phyloP scores from a whole-genome alignment of 345 rosid genomes.

The Pugionium cornutum region DNA sequence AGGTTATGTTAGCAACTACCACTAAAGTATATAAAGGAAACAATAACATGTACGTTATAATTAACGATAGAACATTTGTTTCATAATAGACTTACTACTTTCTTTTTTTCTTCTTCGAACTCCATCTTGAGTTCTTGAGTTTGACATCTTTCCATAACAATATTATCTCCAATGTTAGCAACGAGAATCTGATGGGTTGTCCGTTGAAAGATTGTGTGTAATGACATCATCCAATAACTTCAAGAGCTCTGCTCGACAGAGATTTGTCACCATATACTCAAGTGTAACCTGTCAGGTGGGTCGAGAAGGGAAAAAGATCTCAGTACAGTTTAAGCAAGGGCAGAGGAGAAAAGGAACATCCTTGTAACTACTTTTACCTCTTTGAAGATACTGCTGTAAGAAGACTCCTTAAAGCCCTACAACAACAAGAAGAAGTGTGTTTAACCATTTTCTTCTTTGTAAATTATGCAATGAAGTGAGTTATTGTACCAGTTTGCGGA shows the following conservation, averaged over 20 bases:
- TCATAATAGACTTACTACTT: no score
- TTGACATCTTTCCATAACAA: no score
- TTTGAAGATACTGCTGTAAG: constrained; percentile 67
- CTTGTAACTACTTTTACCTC: constrained; percentile 56
- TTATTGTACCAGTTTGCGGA: constrained; percentile 63
- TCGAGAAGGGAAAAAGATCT: constrained; percentile 6
- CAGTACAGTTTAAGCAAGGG: constrained; percentile 2
- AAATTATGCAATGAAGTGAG: neutral
- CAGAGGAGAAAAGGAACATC: constrained; percentile 4
- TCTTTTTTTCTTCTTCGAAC: no score
- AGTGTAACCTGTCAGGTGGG: constrained; percentile 57
- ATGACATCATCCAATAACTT: constrained; percentile 43
- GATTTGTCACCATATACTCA: constrained; percentile 52
- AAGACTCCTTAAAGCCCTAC: constrained; percentile 71
- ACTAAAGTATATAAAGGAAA: no score
- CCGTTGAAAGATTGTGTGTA: constrained; percentile 34
- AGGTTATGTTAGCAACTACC: no score
- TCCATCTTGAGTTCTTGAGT: no score
- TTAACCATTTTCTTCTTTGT: neutral
- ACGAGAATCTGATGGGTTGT: constrained; percentile 5
- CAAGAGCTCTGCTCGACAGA: constrained; percentile 55
- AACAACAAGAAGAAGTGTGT: constrained; percentile 9
- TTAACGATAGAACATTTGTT: no score
- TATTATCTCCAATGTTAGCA: constrained; percentile 6
- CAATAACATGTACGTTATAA: no score